Percentiles rank a stretch among this genome's conserved stretches.
Evolutionary conservation across 2,329 filamentous ascomycete genomes (phyloP).

Genomic region (Cordyceps cateniannulata): DNA sequence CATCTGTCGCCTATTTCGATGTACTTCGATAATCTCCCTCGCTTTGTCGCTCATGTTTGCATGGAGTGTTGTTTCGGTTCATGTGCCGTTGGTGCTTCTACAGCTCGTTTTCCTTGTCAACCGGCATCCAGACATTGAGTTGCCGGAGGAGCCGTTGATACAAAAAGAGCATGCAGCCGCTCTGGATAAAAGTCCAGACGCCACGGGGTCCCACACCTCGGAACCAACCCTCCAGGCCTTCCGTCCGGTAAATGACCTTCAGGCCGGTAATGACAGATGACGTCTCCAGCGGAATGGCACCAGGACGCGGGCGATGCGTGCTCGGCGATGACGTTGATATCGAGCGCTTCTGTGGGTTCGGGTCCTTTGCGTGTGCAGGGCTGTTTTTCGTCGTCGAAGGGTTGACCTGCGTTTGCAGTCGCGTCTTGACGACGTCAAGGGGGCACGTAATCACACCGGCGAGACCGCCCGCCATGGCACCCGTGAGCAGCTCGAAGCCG

Average conservation of each 20-base stretch:
- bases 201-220: constrained; percentile 86
- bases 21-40: background rate
- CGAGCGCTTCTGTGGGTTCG: constrained; percentile 53
- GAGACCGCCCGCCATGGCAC: constrained; percentile 81
- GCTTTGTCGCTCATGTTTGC: background rate
- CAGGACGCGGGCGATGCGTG: constrained; percentile 72
- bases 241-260: constrained; percentile 79
- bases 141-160: constrained; percentile 82
- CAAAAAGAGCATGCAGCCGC: constrained; percentile 90
- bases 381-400: constrained; percentile 24
- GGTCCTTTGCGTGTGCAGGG: constrained; percentile 22
- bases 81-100: background rate
- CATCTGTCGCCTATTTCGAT: background rate
- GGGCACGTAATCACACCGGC: constrained; percentile 93
- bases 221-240: constrained; percentile 87
- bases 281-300: constrained; percentile 75
- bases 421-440: constrained; percentile 93
- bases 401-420: constrained; percentile 84
- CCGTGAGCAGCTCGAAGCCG: constrained; percentile 79
- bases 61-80: background rate
- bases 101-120: constrained; percentile 21
- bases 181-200: constrained; percentile 97
- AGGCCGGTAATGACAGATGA: constrained; percentile 83
- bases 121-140: constrained; percentile 50
- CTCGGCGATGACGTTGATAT: constrained; percentile 90